phyloP scores from a whole-genome alignment of 78 protist species.

The Anaeramoeba ignava region DNA sequence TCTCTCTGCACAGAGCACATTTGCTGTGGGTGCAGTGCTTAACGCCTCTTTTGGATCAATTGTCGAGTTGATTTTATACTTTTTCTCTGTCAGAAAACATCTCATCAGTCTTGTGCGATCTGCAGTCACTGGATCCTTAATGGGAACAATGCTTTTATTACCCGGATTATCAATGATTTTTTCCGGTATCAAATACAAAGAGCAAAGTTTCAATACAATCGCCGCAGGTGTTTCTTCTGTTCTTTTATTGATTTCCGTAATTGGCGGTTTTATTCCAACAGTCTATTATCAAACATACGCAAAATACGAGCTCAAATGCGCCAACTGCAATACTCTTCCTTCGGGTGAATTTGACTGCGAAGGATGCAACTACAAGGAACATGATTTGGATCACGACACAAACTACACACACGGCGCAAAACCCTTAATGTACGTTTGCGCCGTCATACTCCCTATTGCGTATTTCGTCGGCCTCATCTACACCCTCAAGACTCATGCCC shows the following conservation, averaged over 20 bases:
- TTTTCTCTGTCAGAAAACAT: slow-evolving; percentile 4
- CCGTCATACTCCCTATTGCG: slow-evolving; percentile 44
- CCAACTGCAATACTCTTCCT: neutral
- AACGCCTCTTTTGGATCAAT: slow-evolving; percentile 65
- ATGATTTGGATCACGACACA: slow-evolving; percentile 12
- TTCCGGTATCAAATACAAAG: slow-evolving; percentile 55
- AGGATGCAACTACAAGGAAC: neutral
- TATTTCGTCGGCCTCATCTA: slow-evolving; percentile 56
- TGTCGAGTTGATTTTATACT: slow-evolving; percentile 52
- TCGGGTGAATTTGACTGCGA: neutral
- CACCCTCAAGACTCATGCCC: slow-evolving; percentile 64
- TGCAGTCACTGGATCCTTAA: slow-evolving; percentile 49
- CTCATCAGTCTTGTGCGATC: neutral
- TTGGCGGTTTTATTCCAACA: slow-evolving; percentile 51
- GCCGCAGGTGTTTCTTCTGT: slow-evolving; percentile 49
- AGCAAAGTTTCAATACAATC: slow-evolving; percentile 49
- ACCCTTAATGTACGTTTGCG: slow-evolving; percentile 37
- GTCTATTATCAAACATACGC: slow-evolving; percentile 45
- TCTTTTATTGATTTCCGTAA: slow-evolving; percentile 41
- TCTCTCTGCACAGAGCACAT: slow-evolving; percentile 52
- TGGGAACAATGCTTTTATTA: slow-evolving; percentile 48
- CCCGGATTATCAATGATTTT: slow-evolving; percentile 63
- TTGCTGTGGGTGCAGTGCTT: slow-evolving; percentile 61
- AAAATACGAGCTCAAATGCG: slow-evolving; percentile 16
- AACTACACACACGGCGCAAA: slow-evolving; percentile 30